Evolutionary conservation across 129 eudicot species (phyloP).

Genomic region (Artemisia annua): DNA sequence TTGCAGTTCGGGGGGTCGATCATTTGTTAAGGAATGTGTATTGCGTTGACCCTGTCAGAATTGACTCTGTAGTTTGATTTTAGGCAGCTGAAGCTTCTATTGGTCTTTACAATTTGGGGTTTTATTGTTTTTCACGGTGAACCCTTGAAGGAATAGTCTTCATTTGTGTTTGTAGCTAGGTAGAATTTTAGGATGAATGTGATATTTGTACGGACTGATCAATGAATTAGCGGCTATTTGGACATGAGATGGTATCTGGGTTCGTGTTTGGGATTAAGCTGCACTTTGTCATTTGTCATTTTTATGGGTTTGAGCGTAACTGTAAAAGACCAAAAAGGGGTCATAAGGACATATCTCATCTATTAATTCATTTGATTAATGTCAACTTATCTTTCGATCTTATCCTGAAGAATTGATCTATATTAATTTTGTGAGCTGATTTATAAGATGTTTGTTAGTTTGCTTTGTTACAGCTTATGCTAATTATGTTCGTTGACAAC

Average conservation of each 20-base stretch:
- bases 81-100: background rate
- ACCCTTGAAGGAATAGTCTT: slow-evolving; percentile 22
- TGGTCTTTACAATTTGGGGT: slow-evolving; percentile 20
- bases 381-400: too few relatives aligned
- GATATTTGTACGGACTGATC: slow-evolving; percentile 11
- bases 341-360: slow-evolving; percentile 11
- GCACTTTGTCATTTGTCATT: slow-evolving; percentile 8
- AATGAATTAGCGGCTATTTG: slow-evolving; percentile 12
- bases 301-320: background rate
- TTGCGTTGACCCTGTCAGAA: slow-evolving; percentile 46
- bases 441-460: too few relatives aligned
- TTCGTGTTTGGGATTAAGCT: slow-evolving; percentile 9
- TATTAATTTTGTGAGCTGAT: too few relatives aligned
- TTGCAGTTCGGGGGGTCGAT: slow-evolving; percentile 81
- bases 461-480: too few relatives aligned
- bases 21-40: slow-evolving; percentile 75
- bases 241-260: background rate
- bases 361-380: background rate
- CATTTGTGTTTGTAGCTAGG: slow-evolving; percentile 25
- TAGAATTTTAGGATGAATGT: slow-evolving; percentile 27
- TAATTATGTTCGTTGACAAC: too few relatives aligned
- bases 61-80: slow-evolving; percentile 7
- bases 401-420: too few relatives aligned
- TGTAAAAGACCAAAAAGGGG: slow-evolving; percentile 18
- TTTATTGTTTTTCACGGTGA: slow-evolving; percentile 22